Base-by-base conservation (phyloP, 495 filamentous ascomycete species). In the Chaetomium tenue region DNA sequence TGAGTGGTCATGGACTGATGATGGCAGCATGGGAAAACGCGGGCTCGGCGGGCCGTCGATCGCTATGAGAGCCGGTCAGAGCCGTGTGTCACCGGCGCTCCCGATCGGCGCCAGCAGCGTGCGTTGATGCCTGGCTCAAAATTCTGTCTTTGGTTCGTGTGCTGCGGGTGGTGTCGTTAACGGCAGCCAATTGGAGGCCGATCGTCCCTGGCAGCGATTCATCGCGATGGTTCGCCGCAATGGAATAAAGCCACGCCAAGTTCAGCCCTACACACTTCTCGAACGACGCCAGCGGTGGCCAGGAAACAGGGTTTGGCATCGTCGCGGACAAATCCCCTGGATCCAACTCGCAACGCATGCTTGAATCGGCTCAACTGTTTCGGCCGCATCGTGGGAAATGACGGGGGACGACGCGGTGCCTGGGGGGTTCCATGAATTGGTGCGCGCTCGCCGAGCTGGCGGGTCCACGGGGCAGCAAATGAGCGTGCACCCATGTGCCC, bases 381-480 rank as follows among this genome's bases (percentile, higher is more conserved):
- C 22, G 48, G 47, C 53, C 59, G 9, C 30, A n/a, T 16, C n/a
- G 18, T 16, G 28, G 47, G 33, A 53, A 52, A 53, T 50, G 60
- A 62, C 18, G 33, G 48, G 16, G 2, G 33, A 37, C 6, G 3
- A 23, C 20, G 44, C 22, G 48, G 25, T 15, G 13, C 16, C 18
- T 33, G 37, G 47, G 30, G 30, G 22, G 9, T 44, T 15, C n/a
- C n/a, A n/a, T n/a, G 22, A 52, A 42, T 26, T 20, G 20, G 20
- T 37, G n/a, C 30, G 15, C 12, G 3, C 47, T 37, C 1, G 4
- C n/a, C 11, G 20, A 25, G 53, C 5, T 26, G 15, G 4, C n/a
- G n/a, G n/a, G n/a, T n/a, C n/a, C n/a, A n/a, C n/a, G 4, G 56
- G 18, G 56, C 40, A 39, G 16, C 61, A 50, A 63, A 63, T 63